phyloP scores from a whole-genome alignment of 139 green algal genomes.

The Micromonas commoda region DNA sequence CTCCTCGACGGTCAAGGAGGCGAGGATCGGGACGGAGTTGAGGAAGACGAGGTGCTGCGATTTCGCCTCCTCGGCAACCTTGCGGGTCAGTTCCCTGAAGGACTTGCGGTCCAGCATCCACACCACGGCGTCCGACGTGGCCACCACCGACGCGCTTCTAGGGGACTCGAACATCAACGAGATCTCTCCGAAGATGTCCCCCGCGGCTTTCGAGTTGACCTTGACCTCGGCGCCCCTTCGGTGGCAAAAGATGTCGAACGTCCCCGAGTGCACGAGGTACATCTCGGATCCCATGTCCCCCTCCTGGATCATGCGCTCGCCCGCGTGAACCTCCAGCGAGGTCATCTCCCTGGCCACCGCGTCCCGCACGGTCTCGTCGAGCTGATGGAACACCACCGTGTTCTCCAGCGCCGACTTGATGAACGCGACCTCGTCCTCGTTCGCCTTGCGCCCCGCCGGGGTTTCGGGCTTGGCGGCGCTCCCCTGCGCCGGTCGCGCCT shows the following conservation, averaged over 20 bases:
- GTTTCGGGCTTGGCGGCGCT: not conserved
- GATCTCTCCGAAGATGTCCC: constrained; percentile 86
- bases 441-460: not conserved
- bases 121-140: constrained; percentile 63
- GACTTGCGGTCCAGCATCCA: constrained; percentile 82
- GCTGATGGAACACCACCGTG: constrained; percentile 1
- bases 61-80: constrained; percentile 55
- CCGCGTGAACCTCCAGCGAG: not conserved
- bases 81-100: constrained; percentile 68
- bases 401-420: not conserved
- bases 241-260: constrained; percentile 80
- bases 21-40: constrained; percentile 68
- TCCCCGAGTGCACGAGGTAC: constrained; percentile 85
- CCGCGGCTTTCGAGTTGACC: constrained; percentile 75
- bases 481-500: not conserved
- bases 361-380: not conserved
- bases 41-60: constrained; percentile 83
- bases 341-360: not conserved
- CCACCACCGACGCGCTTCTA: constrained; percentile 77
- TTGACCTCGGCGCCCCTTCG: constrained; percentile 80
- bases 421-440: not conserved
- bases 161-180: constrained; percentile 84
- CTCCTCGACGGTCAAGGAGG: constrained; percentile 49
- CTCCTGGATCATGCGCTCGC: not conserved
- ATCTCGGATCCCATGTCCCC: constrained; percentile 53